Base-by-base conservation (phyloP, 306 rosid genomes). In the Senna siamea region DNA sequence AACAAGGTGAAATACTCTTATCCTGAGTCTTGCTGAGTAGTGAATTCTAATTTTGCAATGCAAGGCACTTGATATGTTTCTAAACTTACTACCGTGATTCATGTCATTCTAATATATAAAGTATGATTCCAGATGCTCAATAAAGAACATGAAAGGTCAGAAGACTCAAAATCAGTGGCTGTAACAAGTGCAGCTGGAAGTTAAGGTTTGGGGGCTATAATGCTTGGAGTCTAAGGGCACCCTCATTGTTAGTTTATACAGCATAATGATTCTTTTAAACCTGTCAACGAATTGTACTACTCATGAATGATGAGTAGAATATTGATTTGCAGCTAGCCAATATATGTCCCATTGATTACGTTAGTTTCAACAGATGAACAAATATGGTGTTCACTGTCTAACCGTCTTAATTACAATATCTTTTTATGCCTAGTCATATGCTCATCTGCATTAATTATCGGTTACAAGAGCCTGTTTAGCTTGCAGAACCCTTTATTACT, bases 91-190 rank as follows among this genome's bases (percentile, higher is more conserved):
- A 26, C 30, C 3, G 30, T 26, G 30, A 26, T 26, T 26, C n/a
- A 26, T 1, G 30, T 26, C 30, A 26, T 81, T 56, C 10, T 18
- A 32, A 59, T 77, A 46, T 67, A 67, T 58, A 26, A 57, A 37
- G 58, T 75, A 43, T 66, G 32, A 70, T 81, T 85, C 61, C 81
- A 85, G 88, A 81, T 85, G 83, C 85, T 85, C 37, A 85, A 85
- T 66, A 85, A 85, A 66, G 88, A 84, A 60, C 88, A 84, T 53
- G 88, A 84, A 61, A 72, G 76, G 40, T 83, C 83, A 37, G 88
- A 80, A 66, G 88, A 84, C 79, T 84, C 88, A 2, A 84, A 84
- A 72, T 40, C 88, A 8, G 85, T 75, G 50, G 40, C 81, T 0
- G 76, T 77, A 48, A 80, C 85, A 14, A 68, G 78, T 80, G 77